These are phyloP conservation scores for Rhodotorula babjevae DNA, from an alignment of 768 basidiomycete genomes.

Conservation along the genomic window DNA sequence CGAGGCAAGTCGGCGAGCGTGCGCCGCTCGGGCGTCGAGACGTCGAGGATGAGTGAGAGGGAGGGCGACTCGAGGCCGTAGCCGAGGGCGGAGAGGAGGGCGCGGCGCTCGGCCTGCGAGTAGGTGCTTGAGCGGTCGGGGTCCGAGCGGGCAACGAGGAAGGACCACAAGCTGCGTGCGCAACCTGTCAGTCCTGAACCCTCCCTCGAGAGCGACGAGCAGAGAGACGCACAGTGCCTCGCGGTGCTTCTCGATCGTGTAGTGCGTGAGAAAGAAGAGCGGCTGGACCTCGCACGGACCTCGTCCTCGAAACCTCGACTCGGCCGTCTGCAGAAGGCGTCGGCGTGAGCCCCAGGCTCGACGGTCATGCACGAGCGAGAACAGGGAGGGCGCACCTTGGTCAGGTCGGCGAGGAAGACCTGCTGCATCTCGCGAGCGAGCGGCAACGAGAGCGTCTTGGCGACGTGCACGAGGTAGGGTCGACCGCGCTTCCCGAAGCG, in stretches of 20 bases:
- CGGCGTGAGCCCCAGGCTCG: slow-evolving; percentile 47
- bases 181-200: too few relatives aligned
- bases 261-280: slow-evolving; percentile 30
- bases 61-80: not conserved
- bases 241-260: slow-evolving; percentile 37
- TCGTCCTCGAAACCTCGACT: slow-evolving; percentile 32
- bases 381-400: slow-evolving; percentile 46
- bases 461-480: slow-evolving; percentile 51
- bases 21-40: not conserved
- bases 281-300: slow-evolving; percentile 19
- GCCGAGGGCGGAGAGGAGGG: slow-evolving; percentile 16
- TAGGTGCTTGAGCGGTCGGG: slow-evolving; percentile 11
- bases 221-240: slow-evolving; percentile 27
- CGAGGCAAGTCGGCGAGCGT: not conserved
- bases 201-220: not conserved
- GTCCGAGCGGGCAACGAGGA: slow-evolving; percentile 20
- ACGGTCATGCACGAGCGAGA: slow-evolving; percentile 38
- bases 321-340: slow-evolving; percentile 47
- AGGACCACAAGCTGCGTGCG: slow-evolving; percentile 32
- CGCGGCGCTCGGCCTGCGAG: slow-evolving; percentile 25
- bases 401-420: slow-evolving; percentile 46
- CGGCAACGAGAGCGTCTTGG: slow-evolving; percentile 47
- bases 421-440: slow-evolving; percentile 47
- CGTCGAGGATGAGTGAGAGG: not conserved
- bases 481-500: slow-evolving; percentile 50